Evolutionary conservation across 208 protist species (phyloP).

Genomic region (Sergeia podlipaevii): DNA sequence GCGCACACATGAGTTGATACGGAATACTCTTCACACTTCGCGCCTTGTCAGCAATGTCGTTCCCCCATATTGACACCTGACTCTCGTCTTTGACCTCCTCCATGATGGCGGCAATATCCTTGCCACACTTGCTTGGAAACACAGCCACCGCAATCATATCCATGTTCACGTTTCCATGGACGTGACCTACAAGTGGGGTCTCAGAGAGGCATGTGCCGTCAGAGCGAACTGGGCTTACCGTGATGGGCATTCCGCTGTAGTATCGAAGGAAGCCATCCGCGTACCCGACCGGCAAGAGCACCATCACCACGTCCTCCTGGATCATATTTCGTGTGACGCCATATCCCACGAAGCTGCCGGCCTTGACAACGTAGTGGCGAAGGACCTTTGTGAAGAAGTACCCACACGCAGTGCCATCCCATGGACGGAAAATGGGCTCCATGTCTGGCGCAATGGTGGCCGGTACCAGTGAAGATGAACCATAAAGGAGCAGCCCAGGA

Average conservation of each 20-base stretch:
- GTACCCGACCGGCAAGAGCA: constrained; percentile 42
- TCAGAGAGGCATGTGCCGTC: not conserved
- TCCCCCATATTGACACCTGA: constrained; percentile 32
- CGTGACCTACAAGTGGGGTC: constrained; percentile 18
- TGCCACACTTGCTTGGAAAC: constrained; percentile 19
- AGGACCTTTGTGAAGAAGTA: constrained; percentile 48
- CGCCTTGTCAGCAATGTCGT: constrained; percentile 38
- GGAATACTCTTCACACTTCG: constrained; percentile 30
- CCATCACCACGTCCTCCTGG: constrained; percentile 30
- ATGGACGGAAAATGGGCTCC: constrained; percentile 22
- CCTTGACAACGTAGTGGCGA: constrained; percentile 31
- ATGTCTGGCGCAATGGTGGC: constrained; percentile 18
- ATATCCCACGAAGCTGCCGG: constrained; percentile 44
- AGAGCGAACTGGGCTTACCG: constrained; percentile 18
- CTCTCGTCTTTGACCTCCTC: constrained; percentile 22
- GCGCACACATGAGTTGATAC: constrained; percentile 45
- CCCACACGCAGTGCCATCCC: constrained; percentile 31
- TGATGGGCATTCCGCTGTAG: constrained; percentile 33
- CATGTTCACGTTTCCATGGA: constrained; percentile 56
- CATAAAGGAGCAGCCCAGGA: constrained; percentile 53
- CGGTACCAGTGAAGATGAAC: constrained; percentile 25
- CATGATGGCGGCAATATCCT: constrained; percentile 30
- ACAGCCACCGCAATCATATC: constrained; percentile 36
- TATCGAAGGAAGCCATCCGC: constrained; percentile 53
- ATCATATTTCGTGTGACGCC: constrained; percentile 31